A percentile compares a stretch with the other conserved stretches of the same genome.
phyloP scores from a whole-genome alignment of 495 filamentous ascomycete genomes.

The Podospora sp. region DNA sequence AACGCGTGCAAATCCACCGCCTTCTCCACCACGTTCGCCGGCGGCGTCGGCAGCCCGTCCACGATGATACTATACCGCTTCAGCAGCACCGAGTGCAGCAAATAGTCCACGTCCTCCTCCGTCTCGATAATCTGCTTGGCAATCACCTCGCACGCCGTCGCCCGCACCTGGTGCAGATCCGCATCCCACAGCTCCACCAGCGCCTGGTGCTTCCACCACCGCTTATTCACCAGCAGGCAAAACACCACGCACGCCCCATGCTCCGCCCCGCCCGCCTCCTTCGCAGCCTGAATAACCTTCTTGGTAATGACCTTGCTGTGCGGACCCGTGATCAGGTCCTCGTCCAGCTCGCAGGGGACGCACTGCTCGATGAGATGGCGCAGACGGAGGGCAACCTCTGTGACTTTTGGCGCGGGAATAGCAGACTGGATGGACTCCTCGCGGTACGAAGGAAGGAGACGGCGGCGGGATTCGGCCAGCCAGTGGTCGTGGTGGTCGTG shows the following conservation, averaged over 20 bases:
- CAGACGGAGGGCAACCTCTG: slow-evolving; percentile 82
- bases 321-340: slow-evolving; percentile 67
- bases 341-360: slow-evolving; percentile 83
- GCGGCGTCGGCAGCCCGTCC: slow-evolving; percentile 68
- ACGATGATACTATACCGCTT: slow-evolving; percentile 84
- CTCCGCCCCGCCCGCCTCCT: slow-evolving; percentile 76
- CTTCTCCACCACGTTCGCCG: slow-evolving; percentile 85
- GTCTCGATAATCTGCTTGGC: slow-evolving; percentile 91
- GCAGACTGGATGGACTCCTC: slow-evolving; percentile 59
- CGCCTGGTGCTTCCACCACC: slow-evolving; percentile 88
- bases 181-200: slow-evolving; percentile 86
- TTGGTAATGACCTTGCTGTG: slow-evolving; percentile 84
- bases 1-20: slow-evolving; percentile 92
- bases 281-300: slow-evolving; percentile 75
- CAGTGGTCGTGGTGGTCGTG: slow-evolving; percentile 40
- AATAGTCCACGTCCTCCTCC: slow-evolving; percentile 73
- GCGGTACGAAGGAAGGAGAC: slow-evolving; percentile 65
- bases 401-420: slow-evolving; percentile 71
- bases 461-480: slow-evolving; percentile 40
- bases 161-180: slow-evolving; percentile 76
- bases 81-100: slow-evolving; percentile 81
- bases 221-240: slow-evolving; percentile 82
- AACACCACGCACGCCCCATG: slow-evolving; percentile 75
- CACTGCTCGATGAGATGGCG: slow-evolving; percentile 90
- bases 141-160: slow-evolving; percentile 87